Evolutionary conservation across 495 filamentous ascomycete genomes (phyloP).

Genomic region (Niebla homalea): DNA sequence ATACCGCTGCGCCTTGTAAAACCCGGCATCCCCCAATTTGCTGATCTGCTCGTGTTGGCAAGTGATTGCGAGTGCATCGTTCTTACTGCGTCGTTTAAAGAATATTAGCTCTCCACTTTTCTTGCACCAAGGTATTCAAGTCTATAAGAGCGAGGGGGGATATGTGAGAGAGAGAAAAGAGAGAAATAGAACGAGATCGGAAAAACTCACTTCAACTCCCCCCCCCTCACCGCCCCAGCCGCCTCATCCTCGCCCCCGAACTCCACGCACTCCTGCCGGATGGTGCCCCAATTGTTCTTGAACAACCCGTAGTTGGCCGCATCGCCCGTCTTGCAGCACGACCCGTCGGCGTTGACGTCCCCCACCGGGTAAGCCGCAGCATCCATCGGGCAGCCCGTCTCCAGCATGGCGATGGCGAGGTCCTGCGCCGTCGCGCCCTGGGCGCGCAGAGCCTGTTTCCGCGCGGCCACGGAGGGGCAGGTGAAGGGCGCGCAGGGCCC

Average conservation of each 20-base stretch:
- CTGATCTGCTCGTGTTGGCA: too few species aligned
- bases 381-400: not conserved
- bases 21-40: too few species aligned
- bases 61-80: too few species aligned
- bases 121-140: too few species aligned
- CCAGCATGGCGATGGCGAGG: not conserved
- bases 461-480: too few species aligned
- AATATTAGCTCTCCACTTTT: too few species aligned
- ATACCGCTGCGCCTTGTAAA: too few species aligned
- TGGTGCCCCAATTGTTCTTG: slow-evolving; percentile 1
- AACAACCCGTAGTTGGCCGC: slow-evolving; percentile 3
- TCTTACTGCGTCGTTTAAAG: too few species aligned
- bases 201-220: not conserved
- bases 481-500: too few species aligned
- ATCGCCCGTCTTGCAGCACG: not conserved
- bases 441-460: too few species aligned
- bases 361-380: not conserved
- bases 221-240: not conserved
- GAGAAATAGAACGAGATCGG: not conserved
- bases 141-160: too few species aligned
- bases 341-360: not conserved
- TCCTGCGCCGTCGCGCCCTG: too few species aligned
- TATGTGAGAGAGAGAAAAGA: not conserved
- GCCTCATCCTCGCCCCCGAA: not conserved
- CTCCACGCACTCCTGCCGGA: not conserved